Percentiles rank a stretch among this genome's conserved stretches.
These are phyloP conservation scores for Lentinula sp. DNA, from an alignment of 768 basidiomycete species.

Conservation along the genomic window DNA sequence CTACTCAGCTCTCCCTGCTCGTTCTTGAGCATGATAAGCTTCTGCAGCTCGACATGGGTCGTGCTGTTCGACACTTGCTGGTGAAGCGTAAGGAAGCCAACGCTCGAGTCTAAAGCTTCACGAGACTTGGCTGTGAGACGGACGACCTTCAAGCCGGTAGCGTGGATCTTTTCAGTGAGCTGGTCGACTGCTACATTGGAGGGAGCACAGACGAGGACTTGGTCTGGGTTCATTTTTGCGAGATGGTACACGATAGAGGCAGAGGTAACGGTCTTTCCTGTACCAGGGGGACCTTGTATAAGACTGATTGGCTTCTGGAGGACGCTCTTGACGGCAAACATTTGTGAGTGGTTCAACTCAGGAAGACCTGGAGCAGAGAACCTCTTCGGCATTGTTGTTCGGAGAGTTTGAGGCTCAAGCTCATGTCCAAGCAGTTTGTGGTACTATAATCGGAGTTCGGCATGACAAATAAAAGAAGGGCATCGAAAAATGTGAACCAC, in stretches of 20 bases:
- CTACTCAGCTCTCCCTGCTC: constrained; percentile 97
- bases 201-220: constrained; percentile 97
- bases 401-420: constrained; percentile 86
- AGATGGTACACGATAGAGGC: constrained; percentile 98
- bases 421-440: constrained; percentile 98
- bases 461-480: neutral
- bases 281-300: constrained; percentile 98
- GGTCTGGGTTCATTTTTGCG: constrained; percentile 99
- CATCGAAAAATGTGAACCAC: constrained; percentile 20
- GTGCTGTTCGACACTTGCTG: constrained; percentile 97
- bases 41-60: constrained; percentile 94
- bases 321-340: constrained; percentile 99
- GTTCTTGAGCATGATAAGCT: constrained; percentile 95
- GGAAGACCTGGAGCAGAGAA: constrained; percentile 97
- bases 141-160: constrained; percentile 98
- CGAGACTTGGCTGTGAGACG: constrained; percentile 97
- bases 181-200: constrained; percentile 99
- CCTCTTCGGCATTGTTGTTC: constrained; percentile 92
- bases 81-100: constrained; percentile 90
- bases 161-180: constrained; percentile 96
- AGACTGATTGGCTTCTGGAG: constrained; percentile 96
- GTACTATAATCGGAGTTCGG: constrained; percentile 51
- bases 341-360: constrained; percentile 98
- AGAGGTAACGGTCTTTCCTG: constrained; percentile 98
- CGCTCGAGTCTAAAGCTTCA: constrained; percentile 95